These are phyloP conservation scores for Xylariaceae sp. DNA, from an alignment of 2,329 filamentous ascomycete genomes.

Conservation along the genomic window DNA sequence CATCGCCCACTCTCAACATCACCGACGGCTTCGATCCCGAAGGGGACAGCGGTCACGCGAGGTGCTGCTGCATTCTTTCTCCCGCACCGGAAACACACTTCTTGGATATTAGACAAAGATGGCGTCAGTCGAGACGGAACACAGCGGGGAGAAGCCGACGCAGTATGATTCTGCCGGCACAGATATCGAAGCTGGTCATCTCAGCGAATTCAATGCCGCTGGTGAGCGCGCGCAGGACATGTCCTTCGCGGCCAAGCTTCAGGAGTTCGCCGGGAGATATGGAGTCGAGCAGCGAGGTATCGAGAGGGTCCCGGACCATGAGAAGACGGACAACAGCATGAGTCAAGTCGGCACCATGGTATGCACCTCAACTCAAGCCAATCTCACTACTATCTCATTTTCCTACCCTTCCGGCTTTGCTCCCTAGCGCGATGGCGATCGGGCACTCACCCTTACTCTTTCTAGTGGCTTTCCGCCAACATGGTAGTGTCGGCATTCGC, in stretches of 20 bases:
- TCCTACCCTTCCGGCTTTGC: too few species aligned
- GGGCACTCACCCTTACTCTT: too few species aligned
- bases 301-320: constrained; percentile 65
- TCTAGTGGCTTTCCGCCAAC: constrained; percentile 69
- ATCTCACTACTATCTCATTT: too few species aligned
- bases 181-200: constrained; percentile 21
- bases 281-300: constrained; percentile 71
- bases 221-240: constrained; percentile 12
- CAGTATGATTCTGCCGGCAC: constrained; percentile 15
- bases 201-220: constrained; percentile 18
- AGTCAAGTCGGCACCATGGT: constrained; percentile 68
- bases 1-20: too few species aligned
- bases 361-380: constrained; percentile 26
- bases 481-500: constrained; percentile 73
- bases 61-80: not conserved
- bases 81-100: not conserved
- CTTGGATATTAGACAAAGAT: constrained; percentile 9
- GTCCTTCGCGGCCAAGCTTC: constrained; percentile 37
- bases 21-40: too few species aligned
- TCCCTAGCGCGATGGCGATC: too few species aligned
- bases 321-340: constrained; percentile 60
- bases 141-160: constrained; percentile 14
- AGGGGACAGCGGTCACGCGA: not conserved
- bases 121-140: constrained; percentile 12
- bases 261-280: constrained; percentile 58